phyloP scores from a whole-genome alignment of 148 eudicot species.

The Mesembryanthemum crystallinum region DNA sequence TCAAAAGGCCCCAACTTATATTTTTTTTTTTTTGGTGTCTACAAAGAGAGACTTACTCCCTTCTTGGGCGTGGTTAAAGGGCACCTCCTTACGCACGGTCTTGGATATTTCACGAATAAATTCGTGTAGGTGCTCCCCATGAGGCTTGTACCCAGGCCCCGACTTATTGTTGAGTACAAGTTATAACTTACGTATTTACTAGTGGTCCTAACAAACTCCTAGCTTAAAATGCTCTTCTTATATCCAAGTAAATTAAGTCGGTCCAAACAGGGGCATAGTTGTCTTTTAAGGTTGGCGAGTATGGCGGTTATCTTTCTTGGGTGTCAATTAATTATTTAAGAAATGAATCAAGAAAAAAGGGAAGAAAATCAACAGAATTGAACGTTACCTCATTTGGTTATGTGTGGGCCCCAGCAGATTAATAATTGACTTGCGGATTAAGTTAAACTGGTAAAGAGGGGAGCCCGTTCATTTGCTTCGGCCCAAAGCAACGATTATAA shows the following conservation, averaged over 20 bases:
- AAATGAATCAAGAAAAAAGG: neutral
- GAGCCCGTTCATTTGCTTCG: constrained; percentile 7
- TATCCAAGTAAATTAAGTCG: neutral
- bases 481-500: constrained; percentile 6
- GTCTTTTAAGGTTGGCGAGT: neutral
- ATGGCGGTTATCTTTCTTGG: neutral
- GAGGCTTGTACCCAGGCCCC: too few relatives aligned
- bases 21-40: too few relatives aligned
- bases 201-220: too few relatives aligned
- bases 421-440: constrained; percentile 7
- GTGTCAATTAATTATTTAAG: neutral
- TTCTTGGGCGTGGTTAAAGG: too few relatives aligned
- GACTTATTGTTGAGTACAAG: too few relatives aligned
- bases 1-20: too few relatives aligned
- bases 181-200: too few relatives aligned
- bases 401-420: neutral
- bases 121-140: too few relatives aligned
- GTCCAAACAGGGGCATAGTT: neutral
- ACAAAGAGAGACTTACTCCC: too few relatives aligned
- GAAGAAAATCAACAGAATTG: neutral
- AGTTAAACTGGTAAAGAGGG: neutral
- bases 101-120: too few relatives aligned
- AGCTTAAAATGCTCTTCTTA: too few relatives aligned
- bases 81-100: too few relatives aligned
- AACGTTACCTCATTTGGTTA: neutral